phyloP scores from a whole-genome alignment of 176 grass and related monocot species.

The Ensete ventricosum region DNA sequence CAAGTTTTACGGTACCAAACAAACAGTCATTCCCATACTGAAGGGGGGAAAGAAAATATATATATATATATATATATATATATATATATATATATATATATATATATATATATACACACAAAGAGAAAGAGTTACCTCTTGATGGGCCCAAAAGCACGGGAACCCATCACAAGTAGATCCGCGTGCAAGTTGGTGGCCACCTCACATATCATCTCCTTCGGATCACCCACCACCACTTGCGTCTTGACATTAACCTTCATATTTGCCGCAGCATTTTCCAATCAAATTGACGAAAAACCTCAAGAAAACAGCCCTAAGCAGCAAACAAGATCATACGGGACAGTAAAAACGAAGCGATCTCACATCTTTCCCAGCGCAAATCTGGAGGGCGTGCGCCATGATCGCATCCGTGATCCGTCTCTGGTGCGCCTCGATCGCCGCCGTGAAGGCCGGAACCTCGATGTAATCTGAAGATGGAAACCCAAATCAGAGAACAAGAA shows the following conservation, averaged over 20 bases:
- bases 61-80: no score
- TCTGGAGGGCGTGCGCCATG: conserved; percentile 69
- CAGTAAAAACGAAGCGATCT: background rate
- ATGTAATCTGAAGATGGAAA: conserved; percentile 40
- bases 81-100: no score
- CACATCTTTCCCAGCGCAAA: conserved; percentile 72
- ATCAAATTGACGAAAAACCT: background rate
- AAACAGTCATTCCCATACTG: background rate
- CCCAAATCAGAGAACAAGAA: conserved; percentile 9
- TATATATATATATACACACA: no score
- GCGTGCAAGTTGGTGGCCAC: conserved; percentile 45
- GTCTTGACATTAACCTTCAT: conserved; percentile 74
- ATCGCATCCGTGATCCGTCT: conserved; percentile 76
- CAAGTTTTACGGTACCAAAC: background rate
- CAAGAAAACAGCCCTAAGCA: background rate
- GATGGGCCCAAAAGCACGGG: conserved; percentile 63
- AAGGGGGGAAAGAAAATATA: background rate
- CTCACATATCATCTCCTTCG: conserved; percentile 91
- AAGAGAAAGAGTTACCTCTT: conserved; percentile 38
- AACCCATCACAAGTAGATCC: conserved; percentile 91
- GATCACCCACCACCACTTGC: conserved; percentile 75
- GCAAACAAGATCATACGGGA: no score
- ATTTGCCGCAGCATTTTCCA: conserved; percentile 5
- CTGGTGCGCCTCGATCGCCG: conserved; percentile 88
- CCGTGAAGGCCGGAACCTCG: conserved; percentile 86